phyloP scores from a whole-genome alignment of 1,139 yeast genomes.

The Geotrichum carabidarum region DNA sequence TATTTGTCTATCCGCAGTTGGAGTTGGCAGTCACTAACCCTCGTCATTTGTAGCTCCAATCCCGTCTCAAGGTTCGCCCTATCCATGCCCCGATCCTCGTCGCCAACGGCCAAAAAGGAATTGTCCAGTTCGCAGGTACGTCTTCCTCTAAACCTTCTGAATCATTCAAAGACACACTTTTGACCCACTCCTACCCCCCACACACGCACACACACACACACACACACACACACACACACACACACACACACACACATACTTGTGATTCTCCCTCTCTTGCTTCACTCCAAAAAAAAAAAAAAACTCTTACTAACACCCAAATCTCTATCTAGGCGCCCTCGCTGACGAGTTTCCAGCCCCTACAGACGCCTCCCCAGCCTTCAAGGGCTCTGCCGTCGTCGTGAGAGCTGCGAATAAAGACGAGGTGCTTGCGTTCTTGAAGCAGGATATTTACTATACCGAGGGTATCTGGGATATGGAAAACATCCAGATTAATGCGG shows the following conservation, averaged over 20 bases:
- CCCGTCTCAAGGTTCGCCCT: constrained; percentile 11
- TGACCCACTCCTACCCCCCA: too few species aligned
- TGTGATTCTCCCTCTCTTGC: neutral
- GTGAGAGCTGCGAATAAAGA: constrained; percentile 59
- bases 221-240: too few species aligned
- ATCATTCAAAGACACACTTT: too few species aligned
- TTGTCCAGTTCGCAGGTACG: neutral
- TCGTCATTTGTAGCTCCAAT: neutral
- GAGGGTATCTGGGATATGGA: constrained; percentile 75
- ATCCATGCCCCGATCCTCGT: constrained; percentile 4
- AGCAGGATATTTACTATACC: constrained; percentile 57
- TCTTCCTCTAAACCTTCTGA: neutral
- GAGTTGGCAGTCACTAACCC: too few species aligned
- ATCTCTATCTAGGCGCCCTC: constrained; percentile 5
- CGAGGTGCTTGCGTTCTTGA: constrained; percentile 58
- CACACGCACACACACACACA: too few species aligned
- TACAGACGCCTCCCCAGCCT: constrained; percentile 44
- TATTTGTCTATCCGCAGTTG: too few species aligned
- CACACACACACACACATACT: too few species aligned
- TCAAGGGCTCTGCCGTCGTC: constrained; percentile 67
- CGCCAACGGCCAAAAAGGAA: neutral
- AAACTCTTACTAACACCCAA: too few species aligned
- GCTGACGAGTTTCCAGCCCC: constrained; percentile 38
- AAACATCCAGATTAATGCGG: constrained; percentile 56
- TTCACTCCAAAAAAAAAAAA: too few species aligned